Conservation (phyloP, 257 asterid species). For the Rhazya stricta region DNA sequence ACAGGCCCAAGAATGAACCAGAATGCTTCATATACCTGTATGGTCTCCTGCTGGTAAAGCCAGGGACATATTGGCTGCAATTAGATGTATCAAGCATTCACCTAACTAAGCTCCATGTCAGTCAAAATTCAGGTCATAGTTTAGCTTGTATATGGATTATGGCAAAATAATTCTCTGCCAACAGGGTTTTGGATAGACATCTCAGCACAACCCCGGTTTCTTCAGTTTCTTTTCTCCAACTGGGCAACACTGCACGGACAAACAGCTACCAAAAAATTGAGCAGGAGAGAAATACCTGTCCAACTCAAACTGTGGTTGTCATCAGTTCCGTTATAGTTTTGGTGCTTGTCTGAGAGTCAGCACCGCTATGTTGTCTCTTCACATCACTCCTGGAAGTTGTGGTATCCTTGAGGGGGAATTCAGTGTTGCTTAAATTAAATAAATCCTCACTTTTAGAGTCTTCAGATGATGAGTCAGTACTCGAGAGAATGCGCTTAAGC, state of each 20-base stretch:
- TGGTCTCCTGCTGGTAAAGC: slow-evolving; percentile 5
- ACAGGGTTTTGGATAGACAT: background rate
- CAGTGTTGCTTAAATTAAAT: slow-evolving; percentile 47
- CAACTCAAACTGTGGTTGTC: slow-evolving; percentile 51
- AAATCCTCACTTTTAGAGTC: slow-evolving; percentile 33
- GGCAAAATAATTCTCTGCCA: background rate
- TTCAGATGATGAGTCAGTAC: slow-evolving; percentile 37
- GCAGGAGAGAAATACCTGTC: slow-evolving; percentile 14
- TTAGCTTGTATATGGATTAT: background rate
- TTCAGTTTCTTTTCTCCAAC: background rate
- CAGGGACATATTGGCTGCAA: slow-evolving; percentile 5
- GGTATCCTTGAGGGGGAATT: slow-evolving; percentile 40
- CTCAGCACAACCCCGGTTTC: background rate
- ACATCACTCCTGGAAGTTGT: slow-evolving; percentile 27
- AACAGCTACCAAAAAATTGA: slow-evolving; percentile 10
- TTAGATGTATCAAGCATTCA: background rate
- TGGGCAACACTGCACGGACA: background rate
- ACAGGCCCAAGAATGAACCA: background rate
- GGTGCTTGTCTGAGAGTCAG: slow-evolving; percentile 24
- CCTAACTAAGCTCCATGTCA: slow-evolving; percentile 4
- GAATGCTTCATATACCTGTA: slow-evolving; percentile 4
- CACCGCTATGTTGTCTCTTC: slow-evolving; percentile 32
- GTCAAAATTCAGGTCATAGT: background rate
- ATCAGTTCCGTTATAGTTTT: slow-evolving; percentile 49
- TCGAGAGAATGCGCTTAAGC: slow-evolving; percentile 57